Conservation (phyloP, 768 basidiomycete genomes). For the Naematelia encephala region DNA sequence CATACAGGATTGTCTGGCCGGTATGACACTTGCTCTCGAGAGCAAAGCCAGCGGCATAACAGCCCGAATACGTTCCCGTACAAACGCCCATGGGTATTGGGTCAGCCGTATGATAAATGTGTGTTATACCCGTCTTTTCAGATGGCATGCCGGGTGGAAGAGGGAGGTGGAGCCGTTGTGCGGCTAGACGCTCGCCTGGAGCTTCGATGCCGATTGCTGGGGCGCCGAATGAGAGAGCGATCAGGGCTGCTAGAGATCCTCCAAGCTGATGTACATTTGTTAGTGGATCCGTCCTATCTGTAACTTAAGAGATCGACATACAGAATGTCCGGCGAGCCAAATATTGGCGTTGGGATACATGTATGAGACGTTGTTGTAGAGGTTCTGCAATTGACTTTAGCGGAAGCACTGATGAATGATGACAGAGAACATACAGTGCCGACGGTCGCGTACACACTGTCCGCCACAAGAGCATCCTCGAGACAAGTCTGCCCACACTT, state of each 20-base stretch:
- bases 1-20: constrained; percentile 76
- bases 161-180: constrained; percentile 78
- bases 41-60: constrained; percentile 77
- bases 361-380: constrained; percentile 86
- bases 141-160: constrained; percentile 60
- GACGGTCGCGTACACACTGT: constrained; percentile 81
- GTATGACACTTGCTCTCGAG: constrained; percentile 67
- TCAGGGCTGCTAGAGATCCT: constrained; percentile 74
- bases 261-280: too few species aligned
- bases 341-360: constrained; percentile 87
- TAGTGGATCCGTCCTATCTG: too few species aligned
- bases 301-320: constrained; percentile 31
- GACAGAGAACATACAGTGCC: constrained; percentile 62
- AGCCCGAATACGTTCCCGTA: constrained; percentile 58
- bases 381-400: constrained; percentile 58
- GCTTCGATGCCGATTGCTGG: constrained; percentile 90
- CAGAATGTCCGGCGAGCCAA: constrained; percentile 69
- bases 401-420: constrained; percentile 3
- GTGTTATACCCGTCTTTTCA: constrained; percentile 58
- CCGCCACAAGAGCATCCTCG: constrained; percentile 70
- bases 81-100: constrained; percentile 69
- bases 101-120: constrained; percentile 90
- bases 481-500: constrained; percentile 79
- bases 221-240: constrained; percentile 85
- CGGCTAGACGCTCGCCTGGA: constrained; percentile 78